Evolutionary conservation across 2,329 filamentous ascomycete species (phyloP), one percentile per base, ranked within the genome.

Genomic region (Colletotrichum coccodes): DNA sequence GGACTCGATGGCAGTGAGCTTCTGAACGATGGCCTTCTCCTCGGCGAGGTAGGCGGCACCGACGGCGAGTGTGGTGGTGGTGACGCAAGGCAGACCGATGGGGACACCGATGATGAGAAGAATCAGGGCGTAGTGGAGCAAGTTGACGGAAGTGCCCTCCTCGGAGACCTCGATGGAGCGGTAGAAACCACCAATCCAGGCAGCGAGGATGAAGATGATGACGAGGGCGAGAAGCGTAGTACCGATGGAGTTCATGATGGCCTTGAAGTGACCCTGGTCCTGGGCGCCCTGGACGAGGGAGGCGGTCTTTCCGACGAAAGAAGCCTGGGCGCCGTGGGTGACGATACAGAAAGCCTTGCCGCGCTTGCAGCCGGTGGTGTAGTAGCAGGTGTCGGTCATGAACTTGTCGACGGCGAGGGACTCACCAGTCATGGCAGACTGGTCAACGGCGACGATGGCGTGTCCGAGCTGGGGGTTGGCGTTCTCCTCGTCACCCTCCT

Each of bases 141-240:
- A 78, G 79, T 89, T 90, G 83, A 86, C 82, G 76, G 89, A 88
- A 47, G 54, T 60, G 38, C 58, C 67, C 72, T 85, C 86, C 74
- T 89, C 83, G 11, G 87, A 85, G 26, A 84, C 86, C 28, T 88
- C 88, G 74, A 94, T 89, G 73, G 92, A 84, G 78, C 89, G 91
- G 88, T 90, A 93, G 87, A 94, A 94, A 79, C 90, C 91, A 80
- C 92, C 91, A 73, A 94, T 92, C 92, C 92, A 94, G 74, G 90
- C 86, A 64, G 88, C 83, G 75, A 94, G 85, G 79, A 94, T 92
- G 86, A 88, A 94, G 83, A 92, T 91, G 81, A 94, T 90, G 83
- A 94, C 92, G 71, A 94, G 85, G 75, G 94, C 91, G 74, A 94
- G 86, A 64, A 94, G 86, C 70, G 89, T 84, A 60, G 91, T 93